A percentile compares a stretch with the other conserved stretches of the same genome.
Evolutionary conservation across 805 yeast species (phyloP).

Genomic region (Blastobotrys terrestris): DNA sequence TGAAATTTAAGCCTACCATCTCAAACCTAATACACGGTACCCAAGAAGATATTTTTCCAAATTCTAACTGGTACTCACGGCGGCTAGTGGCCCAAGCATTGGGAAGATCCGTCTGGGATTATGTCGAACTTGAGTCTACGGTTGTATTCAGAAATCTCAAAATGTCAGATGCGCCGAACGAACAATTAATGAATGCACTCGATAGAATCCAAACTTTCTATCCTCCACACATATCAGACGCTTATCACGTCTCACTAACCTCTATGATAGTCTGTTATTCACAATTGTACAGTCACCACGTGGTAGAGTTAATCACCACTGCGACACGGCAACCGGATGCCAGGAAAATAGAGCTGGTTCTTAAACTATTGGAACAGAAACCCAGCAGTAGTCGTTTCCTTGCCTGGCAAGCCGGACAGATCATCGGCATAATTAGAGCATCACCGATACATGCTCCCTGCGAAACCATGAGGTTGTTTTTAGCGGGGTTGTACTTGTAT

Average conservation of each 20-base stretch:
- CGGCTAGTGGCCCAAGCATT: constrained; percentile 20
- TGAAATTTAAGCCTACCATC: constrained; percentile 8
- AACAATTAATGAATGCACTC: constrained; percentile 12
- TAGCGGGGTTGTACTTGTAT: constrained; percentile 20
- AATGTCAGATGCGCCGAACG: constrained; percentile 13
- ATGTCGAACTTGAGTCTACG: constrained; percentile 18
- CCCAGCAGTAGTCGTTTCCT: constrained; percentile 14
- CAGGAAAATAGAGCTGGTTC: constrained; percentile 2
- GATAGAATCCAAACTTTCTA: constrained; percentile 12
- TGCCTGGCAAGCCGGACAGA: constrained; percentile 23
- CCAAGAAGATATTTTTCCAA: not conserved
- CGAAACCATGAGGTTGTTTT: constrained; percentile 19
- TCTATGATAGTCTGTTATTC: constrained; percentile 18
- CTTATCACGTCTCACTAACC: constrained; percentile 11
- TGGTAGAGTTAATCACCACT: constrained; percentile 8
- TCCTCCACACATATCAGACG: constrained; percentile 7
- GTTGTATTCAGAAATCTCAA: constrained; percentile 11
- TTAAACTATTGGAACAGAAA: constrained; percentile 9
- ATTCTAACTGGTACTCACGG: constrained; percentile 6
- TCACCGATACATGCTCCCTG: constrained; percentile 18
- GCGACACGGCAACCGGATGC: constrained; percentile 8
- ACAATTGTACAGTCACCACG: constrained; percentile 10
- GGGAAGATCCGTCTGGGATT: constrained; percentile 21
- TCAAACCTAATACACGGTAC: constrained; percentile 7
- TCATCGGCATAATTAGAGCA: constrained; percentile 14